A percentile compares a stretch with the other conserved stretches of the same genome.
These are phyloP conservation scores for Diplodia sapinea DNA, from an alignment of 2,329 filamentous ascomycete genomes.

Conservation along the genomic window DNA sequence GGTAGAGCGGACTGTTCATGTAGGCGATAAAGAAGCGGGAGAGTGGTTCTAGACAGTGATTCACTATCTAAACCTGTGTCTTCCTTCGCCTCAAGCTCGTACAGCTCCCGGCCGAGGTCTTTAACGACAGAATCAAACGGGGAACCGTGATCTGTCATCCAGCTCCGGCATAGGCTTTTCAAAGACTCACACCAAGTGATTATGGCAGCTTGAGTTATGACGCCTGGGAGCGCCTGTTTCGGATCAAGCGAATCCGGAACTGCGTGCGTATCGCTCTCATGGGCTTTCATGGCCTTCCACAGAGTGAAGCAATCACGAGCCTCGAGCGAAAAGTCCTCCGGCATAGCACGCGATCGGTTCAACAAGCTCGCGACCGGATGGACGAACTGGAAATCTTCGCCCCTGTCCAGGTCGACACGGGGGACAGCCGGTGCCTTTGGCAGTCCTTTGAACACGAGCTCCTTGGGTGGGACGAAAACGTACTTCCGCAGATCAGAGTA, in stretches of 20 bases:
- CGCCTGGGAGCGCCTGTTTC: constrained; percentile 54
- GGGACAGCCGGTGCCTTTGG: constrained; percentile 41
- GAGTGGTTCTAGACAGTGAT: constrained; percentile 51
- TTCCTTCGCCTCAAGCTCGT: background rate
- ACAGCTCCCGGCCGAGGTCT: constrained; percentile 43
- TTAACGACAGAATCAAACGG: constrained; percentile 60
- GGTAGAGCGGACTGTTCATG: constrained; percentile 70
- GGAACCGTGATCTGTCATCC: constrained; percentile 63
- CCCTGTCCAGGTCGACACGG: constrained; percentile 56
- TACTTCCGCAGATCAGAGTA: constrained; percentile 84
- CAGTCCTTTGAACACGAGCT: constrained; percentile 61
- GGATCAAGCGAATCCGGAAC: constrained; percentile 60
- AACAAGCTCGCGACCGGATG: constrained; percentile 69
- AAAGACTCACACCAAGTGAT: constrained; percentile 68
- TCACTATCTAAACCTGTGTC: constrained; percentile 31
- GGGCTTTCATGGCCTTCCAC: constrained; percentile 68
- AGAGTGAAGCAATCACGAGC: constrained; percentile 71
- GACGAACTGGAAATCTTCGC: constrained; percentile 62
- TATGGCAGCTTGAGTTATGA: constrained; percentile 69
- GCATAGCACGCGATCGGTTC: constrained; percentile 65
- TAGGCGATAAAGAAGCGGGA: constrained; percentile 66
- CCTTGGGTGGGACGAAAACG: constrained; percentile 61
- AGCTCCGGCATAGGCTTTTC: constrained; percentile 63
- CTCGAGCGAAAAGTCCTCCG: constrained; percentile 72
- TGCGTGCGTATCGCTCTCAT: constrained; percentile 59